Conservation (phyloP, 1,284 basidiomycete species). For the Leccinum ponderosum region DNA sequence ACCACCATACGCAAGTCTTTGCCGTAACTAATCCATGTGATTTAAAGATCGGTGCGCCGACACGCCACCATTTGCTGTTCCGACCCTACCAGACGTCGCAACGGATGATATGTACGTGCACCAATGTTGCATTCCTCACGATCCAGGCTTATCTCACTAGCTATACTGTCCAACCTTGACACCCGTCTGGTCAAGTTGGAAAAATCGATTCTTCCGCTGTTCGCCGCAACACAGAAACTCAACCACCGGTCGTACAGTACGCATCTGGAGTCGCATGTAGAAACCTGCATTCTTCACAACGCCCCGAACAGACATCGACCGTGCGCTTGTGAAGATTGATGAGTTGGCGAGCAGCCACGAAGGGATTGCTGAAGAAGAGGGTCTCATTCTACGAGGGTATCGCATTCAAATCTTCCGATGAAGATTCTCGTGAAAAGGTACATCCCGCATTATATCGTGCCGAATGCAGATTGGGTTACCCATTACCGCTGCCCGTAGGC, state of each 20-base stretch:
- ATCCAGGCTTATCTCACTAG: constrained; percentile 41
- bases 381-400: constrained; percentile 76
- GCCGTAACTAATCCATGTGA: too few relatives aligned
- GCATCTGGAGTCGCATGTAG: constrained; percentile 24
- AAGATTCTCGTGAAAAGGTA: constrained; percentile 60
- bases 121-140: not conserved
- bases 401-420: constrained; percentile 68
- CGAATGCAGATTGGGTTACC: not conserved
- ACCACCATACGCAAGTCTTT: too few relatives aligned
- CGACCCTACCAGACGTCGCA: constrained; percentile 69
- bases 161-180: constrained; percentile 77
- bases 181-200: constrained; percentile 75
- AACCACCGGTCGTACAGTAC: constrained; percentile 67
- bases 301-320: constrained; percentile 67
- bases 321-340: constrained; percentile 72
- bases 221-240: constrained; percentile 72
- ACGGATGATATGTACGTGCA: constrained; percentile 71
- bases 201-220: constrained; percentile 77
- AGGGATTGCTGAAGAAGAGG: constrained; percentile 75
- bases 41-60: too few relatives aligned
- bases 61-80: too few relatives aligned
- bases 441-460: not conserved
- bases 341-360: constrained; percentile 74
- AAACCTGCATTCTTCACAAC: constrained; percentile 1
- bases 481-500: constrained; percentile 42